Evolutionary conservation across 1,284 basidiomycete species (phyloP).

Genomic region (Polyporus tsugae): DNA sequence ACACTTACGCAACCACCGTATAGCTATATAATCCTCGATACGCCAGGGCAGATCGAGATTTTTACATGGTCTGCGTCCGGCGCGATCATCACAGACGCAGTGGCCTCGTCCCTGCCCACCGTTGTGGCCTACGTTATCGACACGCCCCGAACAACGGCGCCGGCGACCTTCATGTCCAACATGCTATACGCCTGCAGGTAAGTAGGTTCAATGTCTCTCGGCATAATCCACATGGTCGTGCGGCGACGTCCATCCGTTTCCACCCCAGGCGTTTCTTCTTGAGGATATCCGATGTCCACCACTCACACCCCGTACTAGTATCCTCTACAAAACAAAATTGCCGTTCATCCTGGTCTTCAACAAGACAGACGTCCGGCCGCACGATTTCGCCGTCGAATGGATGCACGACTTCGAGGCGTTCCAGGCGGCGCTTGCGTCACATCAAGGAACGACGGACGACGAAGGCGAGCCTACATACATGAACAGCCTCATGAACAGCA

Average conservation of each 20-base stretch:
- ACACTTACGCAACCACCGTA: background rate
- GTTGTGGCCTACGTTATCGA: constrained; percentile 98
- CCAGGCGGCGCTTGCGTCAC: constrained; percentile 75
- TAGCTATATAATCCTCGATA: constrained; percentile 95
- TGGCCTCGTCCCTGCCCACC: constrained; percentile 92
- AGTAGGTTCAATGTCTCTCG: constrained; percentile 35
- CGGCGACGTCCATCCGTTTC: background rate
- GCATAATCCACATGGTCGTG: background rate
- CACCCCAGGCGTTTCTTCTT: background rate
- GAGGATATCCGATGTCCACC: background rate
- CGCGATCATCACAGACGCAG: constrained; percentile 98
- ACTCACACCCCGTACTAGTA: constrained; percentile 56
- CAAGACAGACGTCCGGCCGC: constrained; percentile 93
- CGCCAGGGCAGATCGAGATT: constrained; percentile 99
- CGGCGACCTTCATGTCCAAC: constrained; percentile 99
- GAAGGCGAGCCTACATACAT: constrained; percentile 97
- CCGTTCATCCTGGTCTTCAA: constrained; percentile 99
- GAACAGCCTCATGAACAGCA: constrained; percentile 99
- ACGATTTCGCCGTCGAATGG: constrained; percentile 96
- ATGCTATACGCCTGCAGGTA: constrained; percentile 99
- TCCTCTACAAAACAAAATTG: constrained; percentile 97
- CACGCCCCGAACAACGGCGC: constrained; percentile 93
- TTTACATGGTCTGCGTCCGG: constrained; percentile 99
- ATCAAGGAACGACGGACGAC: constrained; percentile 72
- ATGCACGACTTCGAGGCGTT: constrained; percentile 97